Evolutionary conservation across 495 filamentous ascomycete species (phyloP).

Genomic region (Hypoxylon subgilvum): DNA sequence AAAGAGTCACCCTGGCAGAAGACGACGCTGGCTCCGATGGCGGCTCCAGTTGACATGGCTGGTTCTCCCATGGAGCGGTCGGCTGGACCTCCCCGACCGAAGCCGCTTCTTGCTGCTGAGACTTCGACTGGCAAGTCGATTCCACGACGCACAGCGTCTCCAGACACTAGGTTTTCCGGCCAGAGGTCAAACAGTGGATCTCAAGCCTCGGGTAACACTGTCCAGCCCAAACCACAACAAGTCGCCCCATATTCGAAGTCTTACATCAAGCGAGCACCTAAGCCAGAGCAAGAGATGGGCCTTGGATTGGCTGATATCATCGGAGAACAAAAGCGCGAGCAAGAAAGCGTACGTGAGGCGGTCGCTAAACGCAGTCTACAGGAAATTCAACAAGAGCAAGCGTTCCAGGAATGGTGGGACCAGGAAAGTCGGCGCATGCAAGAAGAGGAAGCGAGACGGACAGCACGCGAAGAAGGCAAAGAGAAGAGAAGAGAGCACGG

Average conservation of each 20-base stretch:
- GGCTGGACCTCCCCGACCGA: constrained; percentile 54
- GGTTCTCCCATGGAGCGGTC: constrained; percentile 50
- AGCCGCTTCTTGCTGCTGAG: constrained; percentile 47
- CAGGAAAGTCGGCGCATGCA: constrained; percentile 75
- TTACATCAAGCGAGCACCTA: constrained; percentile 52
- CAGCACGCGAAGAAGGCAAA: constrained; percentile 39
- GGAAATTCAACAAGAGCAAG: constrained; percentile 95
- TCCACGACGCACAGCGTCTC: constrained; percentile 57
- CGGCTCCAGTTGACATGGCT: constrained; percentile 40
- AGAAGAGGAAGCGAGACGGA: constrained; percentile 65
- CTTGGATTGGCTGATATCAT: constrained; percentile 88
- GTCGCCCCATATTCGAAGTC: constrained; percentile 58
- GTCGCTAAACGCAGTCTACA: constrained; percentile 81
- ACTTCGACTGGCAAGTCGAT: constrained; percentile 35
- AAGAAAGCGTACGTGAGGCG: constrained; percentile 81
- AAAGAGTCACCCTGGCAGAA: constrained; percentile 77
- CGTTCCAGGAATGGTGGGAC: constrained; percentile 99
- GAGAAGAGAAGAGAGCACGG: constrained; percentile 35
- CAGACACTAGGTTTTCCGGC: constrained; percentile 61
- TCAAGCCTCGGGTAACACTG: constrained; percentile 14
- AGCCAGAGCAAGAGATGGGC: constrained; percentile 64
- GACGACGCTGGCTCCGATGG: constrained; percentile 43
- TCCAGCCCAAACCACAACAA: constrained; percentile 26
- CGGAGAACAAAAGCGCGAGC: constrained; percentile 81
- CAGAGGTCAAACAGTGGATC: constrained; percentile 40